Base-by-base conservation (phyloP, 768 basidiomycete species). In the Podaxis carcinomalis region DNA sequence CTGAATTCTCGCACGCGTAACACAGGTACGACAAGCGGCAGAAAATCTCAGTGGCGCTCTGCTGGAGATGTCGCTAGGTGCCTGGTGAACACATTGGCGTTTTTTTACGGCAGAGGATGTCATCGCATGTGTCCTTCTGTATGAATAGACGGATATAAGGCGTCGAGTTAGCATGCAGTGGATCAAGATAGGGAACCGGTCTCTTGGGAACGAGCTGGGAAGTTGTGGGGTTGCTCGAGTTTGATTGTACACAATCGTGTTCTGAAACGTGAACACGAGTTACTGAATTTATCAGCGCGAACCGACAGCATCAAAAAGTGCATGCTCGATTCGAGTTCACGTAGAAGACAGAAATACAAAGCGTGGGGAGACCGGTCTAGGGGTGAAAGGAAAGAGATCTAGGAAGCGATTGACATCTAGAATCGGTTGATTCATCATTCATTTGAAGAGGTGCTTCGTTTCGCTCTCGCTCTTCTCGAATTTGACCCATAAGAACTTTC, bases 51-150 rank as follows among this genome's bases (percentile, higher is more conserved):
- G 64, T 57, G 61, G 36, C 66, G 61, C 59, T 61, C 63, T 54
- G 37, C 51, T n/a, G 16, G 25, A 61, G 53, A 52, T 51, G 53
- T 61, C 59, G 40, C 36, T 32, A 57, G 58, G 59, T 23, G 39
- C 65, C 51, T 47, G 47, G 23, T 56, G 32, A 50, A 51, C 25
- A 67, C 63, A 53, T 61, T 62, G 36, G 28, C 63, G 62, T 60
- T 66, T 51, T 16, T 16, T 68, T 66, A 68, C 67, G 67, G 65
- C 61, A 68, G 64, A 52, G 32, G 25, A 37, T 64, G 56, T 16
- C 52, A 39, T 54, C 56, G 49, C 25, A 25, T 37, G 13, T 35
- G 36, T 54, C 21, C 21, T 58, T 61, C 56, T 56, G 57, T 51
- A 61, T 55, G 42, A 39, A 50, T 47, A 57, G 35, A 64, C 64